Conservation (phyloP, 495 filamentous ascomycete species). For the Chaetomidium leptoderma region DNA sequence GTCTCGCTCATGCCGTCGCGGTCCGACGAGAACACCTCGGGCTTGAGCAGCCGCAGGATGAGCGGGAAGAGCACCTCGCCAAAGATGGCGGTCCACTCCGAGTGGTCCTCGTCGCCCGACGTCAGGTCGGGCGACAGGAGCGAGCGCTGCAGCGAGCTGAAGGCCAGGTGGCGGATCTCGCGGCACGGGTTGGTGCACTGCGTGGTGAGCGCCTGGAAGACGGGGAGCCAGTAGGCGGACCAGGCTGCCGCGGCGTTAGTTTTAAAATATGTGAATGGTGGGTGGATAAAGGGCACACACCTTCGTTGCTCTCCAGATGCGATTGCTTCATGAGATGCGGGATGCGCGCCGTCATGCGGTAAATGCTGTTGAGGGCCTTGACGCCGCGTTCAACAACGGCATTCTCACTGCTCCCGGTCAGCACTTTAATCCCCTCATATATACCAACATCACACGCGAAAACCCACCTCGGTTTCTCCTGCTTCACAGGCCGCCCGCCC, state of each 20-base stretch:
- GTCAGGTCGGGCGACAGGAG: conserved; percentile 76
- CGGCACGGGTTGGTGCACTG: conserved; percentile 96
- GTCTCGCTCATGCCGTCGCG: conserved; percentile 93
- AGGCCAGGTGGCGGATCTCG: conserved; percentile 82
- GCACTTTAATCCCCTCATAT: neutral
- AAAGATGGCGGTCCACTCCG: conserved; percentile 89
- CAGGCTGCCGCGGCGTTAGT: conserved; percentile 57
- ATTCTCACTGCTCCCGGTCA: conserved; percentile 53
- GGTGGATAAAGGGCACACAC: conserved; percentile 38
- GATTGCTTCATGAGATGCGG: conserved; percentile 85
- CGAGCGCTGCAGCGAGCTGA: conserved; percentile 80
- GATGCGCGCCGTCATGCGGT: conserved; percentile 71
- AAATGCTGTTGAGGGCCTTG: conserved; percentile 75
- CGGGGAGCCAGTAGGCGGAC: conserved; percentile 96
- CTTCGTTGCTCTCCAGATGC: conserved; percentile 83
- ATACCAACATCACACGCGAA: neutral
- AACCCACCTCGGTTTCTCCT: conserved; percentile 55
- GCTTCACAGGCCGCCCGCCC: conserved; percentile 47
- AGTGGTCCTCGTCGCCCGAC: conserved; percentile 38
- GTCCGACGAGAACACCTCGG: conserved; percentile 91
- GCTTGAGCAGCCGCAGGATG: conserved; percentile 81
- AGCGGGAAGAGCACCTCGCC: conserved; percentile 94
- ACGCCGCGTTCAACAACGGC: conserved; percentile 71
- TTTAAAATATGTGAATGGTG: neutral
- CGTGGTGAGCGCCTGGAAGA: conserved; percentile 78